Base-by-base conservation (phyloP, 2,329 filamentous ascomycete genomes). In the Trichoderma harzianum region DNA sequence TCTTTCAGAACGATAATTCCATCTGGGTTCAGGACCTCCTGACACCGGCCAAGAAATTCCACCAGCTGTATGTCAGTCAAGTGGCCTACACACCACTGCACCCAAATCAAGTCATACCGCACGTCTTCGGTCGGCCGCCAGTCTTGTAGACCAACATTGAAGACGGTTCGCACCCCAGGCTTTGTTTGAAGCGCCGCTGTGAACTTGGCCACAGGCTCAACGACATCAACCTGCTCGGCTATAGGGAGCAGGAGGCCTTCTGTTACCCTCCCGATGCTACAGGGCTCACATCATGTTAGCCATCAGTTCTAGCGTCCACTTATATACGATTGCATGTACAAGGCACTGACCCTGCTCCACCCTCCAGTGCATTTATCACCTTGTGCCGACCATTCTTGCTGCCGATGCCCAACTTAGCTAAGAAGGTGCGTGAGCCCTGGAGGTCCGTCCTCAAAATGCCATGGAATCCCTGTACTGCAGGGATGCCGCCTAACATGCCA, bases 51-150 rank as follows among this genome's bases (percentile, higher is more conserved):
- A 18, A 98, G 81, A 77, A 91, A 97, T 2, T 83, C 83, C 1
- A 92, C 84, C 5, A 98, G 79, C 79, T 97, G 90, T 8, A 81
- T 82, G 78, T 97, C 94, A 0, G 88, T 94, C 69, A 97, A 83
- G 80, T 98, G 92, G 28, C 93, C 92, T 8, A 95, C 81, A 80
- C 94, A 98, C 94, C 95, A 97, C 81, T 98, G 95, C 67, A 89
- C 91, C 93, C 93, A 97, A 73, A 98, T 90, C 60, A 97, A 80
- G 78, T 95, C 92, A 80, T 98, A 98, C 63, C 82, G 79, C 10
- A 81, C 76, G 11, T 78, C 83, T 2, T 81, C 76, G 0, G 77
- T 82, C 1, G 86, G 84, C 12, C 76, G 72, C 93, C 93, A 97
- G 32, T 87, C 86, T 80, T 97, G 91, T 1, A 97, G 83, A 0